These are phyloP conservation scores for Colletotrichum sp. DNA, from an alignment of 2,329 filamentous ascomycete species.

Conservation along the genomic window DNA sequence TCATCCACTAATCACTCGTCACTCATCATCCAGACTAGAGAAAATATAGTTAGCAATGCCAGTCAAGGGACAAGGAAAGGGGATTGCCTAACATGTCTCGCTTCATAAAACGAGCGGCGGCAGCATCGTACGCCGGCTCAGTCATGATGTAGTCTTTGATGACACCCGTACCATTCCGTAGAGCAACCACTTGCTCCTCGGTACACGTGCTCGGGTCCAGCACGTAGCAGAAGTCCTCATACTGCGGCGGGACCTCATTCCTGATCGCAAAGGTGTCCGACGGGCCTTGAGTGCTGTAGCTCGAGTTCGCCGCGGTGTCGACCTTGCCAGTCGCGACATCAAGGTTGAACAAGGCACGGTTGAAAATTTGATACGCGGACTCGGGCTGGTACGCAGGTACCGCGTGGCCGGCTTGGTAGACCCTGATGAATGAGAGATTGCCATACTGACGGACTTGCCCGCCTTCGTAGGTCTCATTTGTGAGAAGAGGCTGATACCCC, in stretches of 20 bases:
- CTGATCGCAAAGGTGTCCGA: conserved; percentile 22
- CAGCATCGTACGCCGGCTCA: not conserved
- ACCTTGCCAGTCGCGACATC: conserved; percentile 26
- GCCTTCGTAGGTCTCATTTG: conserved; percentile 62
- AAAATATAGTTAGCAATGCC: not conserved
- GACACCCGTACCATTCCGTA: conserved; percentile 55
- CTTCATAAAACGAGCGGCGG: not conserved
- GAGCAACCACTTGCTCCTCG: conserved; percentile 54
- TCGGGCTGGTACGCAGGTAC: conserved; percentile 57
- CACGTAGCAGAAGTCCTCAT: conserved; percentile 29
- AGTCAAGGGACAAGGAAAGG: not conserved
- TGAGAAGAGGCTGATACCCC: conserved; percentile 67
- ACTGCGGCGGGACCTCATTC: conserved; percentile 25
- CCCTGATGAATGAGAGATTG: conserved; percentile 65
- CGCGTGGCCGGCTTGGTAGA: conserved; percentile 64
- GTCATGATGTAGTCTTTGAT: conserved; percentile 41
- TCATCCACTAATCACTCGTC: not conserved
- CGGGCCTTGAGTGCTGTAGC: conserved; percentile 25
- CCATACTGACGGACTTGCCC: conserved; percentile 72
- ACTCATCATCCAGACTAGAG: not conserved
- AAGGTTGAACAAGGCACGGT: conserved; percentile 41
- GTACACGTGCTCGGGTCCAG: conserved; percentile 34
- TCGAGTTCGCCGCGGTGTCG: conserved; percentile 19
- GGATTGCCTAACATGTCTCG: not conserved
- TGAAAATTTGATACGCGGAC: conserved; percentile 52